phyloP scores from a whole-genome alignment of 148 eudicot genomes.

The Beta vulgaris region DNA sequence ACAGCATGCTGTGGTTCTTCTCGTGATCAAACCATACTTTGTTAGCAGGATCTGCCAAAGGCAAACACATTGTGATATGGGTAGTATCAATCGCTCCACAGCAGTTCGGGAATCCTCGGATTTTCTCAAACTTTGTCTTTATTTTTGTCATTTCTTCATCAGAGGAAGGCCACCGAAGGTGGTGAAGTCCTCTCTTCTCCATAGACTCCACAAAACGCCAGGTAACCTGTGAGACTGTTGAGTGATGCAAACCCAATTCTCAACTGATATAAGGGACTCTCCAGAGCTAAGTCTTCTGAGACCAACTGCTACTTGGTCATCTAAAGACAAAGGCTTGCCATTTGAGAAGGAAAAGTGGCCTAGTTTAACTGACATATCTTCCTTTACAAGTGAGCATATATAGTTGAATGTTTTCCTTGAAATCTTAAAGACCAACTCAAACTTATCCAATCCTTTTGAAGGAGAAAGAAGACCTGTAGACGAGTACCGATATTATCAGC shows the following conservation, averaged over 20 bases:
- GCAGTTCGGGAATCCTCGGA: slow-evolving; percentile 80
- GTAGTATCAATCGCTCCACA: slow-evolving; percentile 85
- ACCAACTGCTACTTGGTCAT: slow-evolving; percentile 82
- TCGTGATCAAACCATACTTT: slow-evolving; percentile 67
- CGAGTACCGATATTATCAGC: slow-evolving; percentile 6
- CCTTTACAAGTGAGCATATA: slow-evolving; percentile 69
- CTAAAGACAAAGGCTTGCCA: slow-evolving; percentile 54
- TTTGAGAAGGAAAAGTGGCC: slow-evolving; percentile 48
- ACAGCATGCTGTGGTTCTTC: slow-evolving; percentile 75
- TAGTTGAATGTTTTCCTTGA: slow-evolving; percentile 77
- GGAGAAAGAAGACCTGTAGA: slow-evolving; percentile 51
- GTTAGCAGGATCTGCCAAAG: slow-evolving; percentile 47
- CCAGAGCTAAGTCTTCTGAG: slow-evolving; percentile 84
- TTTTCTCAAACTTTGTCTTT: slow-evolving; percentile 65
- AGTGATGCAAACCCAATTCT: slow-evolving; percentile 61
- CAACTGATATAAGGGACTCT: slow-evolving; percentile 63
- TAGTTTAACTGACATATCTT: slow-evolving; percentile 53
- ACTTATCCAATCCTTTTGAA: slow-evolving; percentile 42
- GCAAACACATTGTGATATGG: slow-evolving; percentile 65
- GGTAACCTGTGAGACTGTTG: slow-evolving; percentile 84
- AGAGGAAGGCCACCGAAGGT: slow-evolving; percentile 75
- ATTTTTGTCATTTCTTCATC: slow-evolving; percentile 51
- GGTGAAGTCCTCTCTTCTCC: slow-evolving; percentile 68
- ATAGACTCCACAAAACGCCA: slow-evolving; percentile 92
- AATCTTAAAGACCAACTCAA: slow-evolving; percentile 60